Conservation (phyloP, 345 rosid species). For the Microcos paniculata region DNA sequence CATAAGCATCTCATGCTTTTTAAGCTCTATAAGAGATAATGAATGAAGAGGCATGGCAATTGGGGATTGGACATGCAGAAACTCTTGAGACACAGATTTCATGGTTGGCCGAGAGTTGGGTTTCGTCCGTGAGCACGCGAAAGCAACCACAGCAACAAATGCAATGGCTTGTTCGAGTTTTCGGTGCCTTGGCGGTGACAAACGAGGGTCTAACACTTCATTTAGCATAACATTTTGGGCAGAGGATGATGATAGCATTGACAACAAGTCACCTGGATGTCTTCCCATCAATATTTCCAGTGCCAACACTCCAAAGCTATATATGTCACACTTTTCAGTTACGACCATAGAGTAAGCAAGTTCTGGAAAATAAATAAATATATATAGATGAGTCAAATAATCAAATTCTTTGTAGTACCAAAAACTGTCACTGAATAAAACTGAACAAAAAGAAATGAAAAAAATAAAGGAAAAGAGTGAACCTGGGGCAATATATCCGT, state of each 20-base stretch:
- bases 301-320: constrained; percentile 23
- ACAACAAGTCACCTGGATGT: constrained; percentile 18
- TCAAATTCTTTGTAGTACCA: background rate
- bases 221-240: background rate
- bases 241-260: background rate
- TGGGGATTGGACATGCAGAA: background rate
- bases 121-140: constrained; percentile 15
- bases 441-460: background rate
- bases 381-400: background rate
- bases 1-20: background rate
- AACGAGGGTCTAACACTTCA: constrained; percentile 11
- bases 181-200: background rate
- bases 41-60: background rate
- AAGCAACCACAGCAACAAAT: background rate
- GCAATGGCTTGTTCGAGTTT: background rate
- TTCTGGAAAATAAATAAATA: background rate
- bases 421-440: background rate
- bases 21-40: constrained; percentile 3
- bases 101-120: constrained; percentile 18
- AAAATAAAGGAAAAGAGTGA: background rate
- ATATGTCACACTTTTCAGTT: constrained; percentile 22
- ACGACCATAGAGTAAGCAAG: constrained; percentile 13
- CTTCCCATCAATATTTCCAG: constrained; percentile 17
- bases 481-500: constrained; percentile 15
- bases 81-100: constrained; percentile 11